A percentile compares a stretch with the other conserved stretches of the same genome.
These are phyloP conservation scores for Pseudophaeomoniella oleicola DNA, from an alignment of 2,329 filamentous ascomycete genomes.

Conservation along the genomic window DNA sequence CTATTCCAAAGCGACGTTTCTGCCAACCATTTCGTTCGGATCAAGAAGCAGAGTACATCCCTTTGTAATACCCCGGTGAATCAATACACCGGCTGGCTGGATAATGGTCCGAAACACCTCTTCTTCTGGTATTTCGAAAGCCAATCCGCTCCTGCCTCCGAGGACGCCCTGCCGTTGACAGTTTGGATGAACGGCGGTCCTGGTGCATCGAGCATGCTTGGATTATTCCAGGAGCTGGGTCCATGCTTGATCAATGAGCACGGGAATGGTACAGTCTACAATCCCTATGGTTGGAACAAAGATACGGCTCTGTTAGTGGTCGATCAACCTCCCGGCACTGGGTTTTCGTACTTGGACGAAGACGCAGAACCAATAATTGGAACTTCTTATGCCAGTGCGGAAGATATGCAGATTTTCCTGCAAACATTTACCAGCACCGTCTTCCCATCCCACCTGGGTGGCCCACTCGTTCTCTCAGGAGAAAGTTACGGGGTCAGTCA, in stretches of 20 bases:
- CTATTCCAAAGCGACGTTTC: neutral
- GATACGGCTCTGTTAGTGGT: neutral
- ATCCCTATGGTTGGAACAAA: constrained; percentile 18
- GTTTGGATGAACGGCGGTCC: constrained; percentile 28
- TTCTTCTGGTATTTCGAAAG: constrained; percentile 33
- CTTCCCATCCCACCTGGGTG: constrained; percentile 24
- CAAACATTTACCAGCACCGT: constrained; percentile 31
- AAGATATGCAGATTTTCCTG: constrained; percentile 35
- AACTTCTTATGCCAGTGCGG: constrained; percentile 27
- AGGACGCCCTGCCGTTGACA: constrained; percentile 19
- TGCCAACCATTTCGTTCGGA: neutral
- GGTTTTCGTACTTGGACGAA: constrained; percentile 3
- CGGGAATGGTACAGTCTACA: constrained; percentile 22
- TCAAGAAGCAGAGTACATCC: neutral
- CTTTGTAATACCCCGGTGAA: constrained; percentile 24
- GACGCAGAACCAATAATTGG: constrained; percentile 1
- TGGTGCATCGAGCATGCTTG: constrained; percentile 21
- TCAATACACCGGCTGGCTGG: constrained; percentile 46
- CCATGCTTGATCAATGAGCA: constrained; percentile 22
- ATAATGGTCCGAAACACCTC: constrained; percentile 36
- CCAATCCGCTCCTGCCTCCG: constrained; percentile 16
- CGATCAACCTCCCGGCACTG: constrained; percentile 1
- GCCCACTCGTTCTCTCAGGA: constrained; percentile 32
- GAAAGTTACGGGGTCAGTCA: constrained; percentile 32
- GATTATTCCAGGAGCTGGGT: constrained; percentile 21